Base-by-base conservation (phyloP, 2,329 filamentous ascomycete species). In the Phialophora verrucosa region DNA sequence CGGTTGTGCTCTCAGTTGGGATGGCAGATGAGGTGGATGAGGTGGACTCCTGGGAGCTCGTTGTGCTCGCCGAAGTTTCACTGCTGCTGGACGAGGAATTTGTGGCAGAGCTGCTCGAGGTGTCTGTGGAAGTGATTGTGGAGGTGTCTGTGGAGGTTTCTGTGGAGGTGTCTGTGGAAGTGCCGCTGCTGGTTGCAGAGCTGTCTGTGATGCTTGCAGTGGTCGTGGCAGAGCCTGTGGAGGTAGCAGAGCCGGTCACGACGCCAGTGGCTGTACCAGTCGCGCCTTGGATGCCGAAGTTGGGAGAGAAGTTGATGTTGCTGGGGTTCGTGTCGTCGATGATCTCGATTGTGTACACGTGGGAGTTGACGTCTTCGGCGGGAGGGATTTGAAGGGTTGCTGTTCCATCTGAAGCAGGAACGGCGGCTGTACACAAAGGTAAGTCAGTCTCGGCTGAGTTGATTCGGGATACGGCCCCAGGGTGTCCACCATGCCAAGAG, bases 261-360 rank as follows among this genome's bases (percentile, higher is more conserved):
- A 63, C 31, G 23, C 66, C 70, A 31, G 72, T 63, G 3, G 75
- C 72, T 17, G 76, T 77, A n/a, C 77, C 81, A 64, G 79, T 80
- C 68, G 77, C 76, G 68, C 80, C 82, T 12, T 81, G 73, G 63
- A 87, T 77, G 44, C 79, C 76, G 76, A 86, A 87, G 67, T 79
- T 79, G 6, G 82, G 81, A 42, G 81, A 81, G 79, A 83, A 87
- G 80, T 86, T 86, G 75, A 76, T 77, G 67, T 80, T 73, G 57
- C 60, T 66, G 8, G 77, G 57, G 75, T 85, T 72, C 6, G 70
- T 69, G 70, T 84, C 83, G 70, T 78, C 76, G 73, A 84, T 76
- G 72, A 87, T 87, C 73, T 84, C 78, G 68, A 87, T 76, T 64
- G 83, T 82, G 79, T 85, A 86, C 74, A 82, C 78, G 63, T 60